These are phyloP conservation scores for Ceraceosorus bombacis DNA, from an alignment of 1,284 basidiomycete species.

Conservation along the genomic window DNA sequence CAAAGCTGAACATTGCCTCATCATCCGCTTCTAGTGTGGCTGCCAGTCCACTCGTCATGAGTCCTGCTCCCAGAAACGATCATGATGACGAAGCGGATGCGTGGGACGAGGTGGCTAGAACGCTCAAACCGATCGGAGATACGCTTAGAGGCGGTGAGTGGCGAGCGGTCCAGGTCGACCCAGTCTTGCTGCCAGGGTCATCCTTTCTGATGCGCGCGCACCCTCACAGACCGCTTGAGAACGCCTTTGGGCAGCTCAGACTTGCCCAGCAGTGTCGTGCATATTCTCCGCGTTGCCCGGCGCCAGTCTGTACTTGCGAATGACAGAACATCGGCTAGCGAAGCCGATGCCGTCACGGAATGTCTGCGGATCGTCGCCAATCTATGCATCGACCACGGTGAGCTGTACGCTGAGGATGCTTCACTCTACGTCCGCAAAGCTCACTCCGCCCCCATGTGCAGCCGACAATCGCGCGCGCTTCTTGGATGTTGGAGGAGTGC, in stretches of 20 bases:
- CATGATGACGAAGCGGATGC: constrained; percentile 18
- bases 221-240: constrained; percentile 8
- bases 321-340: constrained; percentile 4
- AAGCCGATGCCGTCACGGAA: constrained; percentile 24
- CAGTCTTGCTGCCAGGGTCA: constrained; percentile 15
- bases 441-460: no score
- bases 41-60: not conserved
- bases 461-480: constrained; percentile 15
- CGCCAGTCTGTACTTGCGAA: constrained; percentile 2
- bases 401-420: no score
- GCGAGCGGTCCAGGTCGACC: not conserved
- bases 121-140: constrained; percentile 30
- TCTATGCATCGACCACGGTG: constrained; percentile 35
- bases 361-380: constrained; percentile 35
- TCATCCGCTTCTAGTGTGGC: constrained; percentile 5
- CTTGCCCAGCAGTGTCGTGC: constrained; percentile 1
- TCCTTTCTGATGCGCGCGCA: constrained; percentile 16
- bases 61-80: constrained; percentile 2
- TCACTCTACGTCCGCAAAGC: no score
- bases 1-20: constrained; percentile 16
- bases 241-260: constrained; percentile 2
- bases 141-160: constrained; percentile 21
- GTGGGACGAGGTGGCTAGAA: constrained; percentile 20
- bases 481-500: constrained; percentile 1
- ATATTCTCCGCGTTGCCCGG: not conserved